phyloP scores from a whole-genome alignment of 139 green algal species.

The Chlorella sp. region DNA sequence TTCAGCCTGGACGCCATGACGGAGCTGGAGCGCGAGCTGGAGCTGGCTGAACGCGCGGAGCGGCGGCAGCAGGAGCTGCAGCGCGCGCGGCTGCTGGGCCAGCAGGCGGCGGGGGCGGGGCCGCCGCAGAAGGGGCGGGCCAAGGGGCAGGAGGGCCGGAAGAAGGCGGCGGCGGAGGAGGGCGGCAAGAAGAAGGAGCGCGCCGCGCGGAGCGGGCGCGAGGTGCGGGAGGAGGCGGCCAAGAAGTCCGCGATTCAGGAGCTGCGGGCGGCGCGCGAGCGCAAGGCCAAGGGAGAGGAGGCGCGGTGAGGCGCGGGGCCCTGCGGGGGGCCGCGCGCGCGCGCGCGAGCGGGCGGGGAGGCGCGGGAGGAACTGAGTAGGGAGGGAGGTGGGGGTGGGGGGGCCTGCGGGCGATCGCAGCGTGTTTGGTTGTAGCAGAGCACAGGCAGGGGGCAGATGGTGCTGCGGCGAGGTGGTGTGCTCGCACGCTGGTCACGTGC shows the following conservation, averaged over 20 bases:
- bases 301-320: slow-evolving; percentile 16
- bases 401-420: too few relatives aligned
- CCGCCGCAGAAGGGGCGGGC: not conserved
- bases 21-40: slow-evolving; percentile 72
- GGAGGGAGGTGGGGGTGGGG: too few relatives aligned
- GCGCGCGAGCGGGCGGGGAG: too few relatives aligned
- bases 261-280: slow-evolving; percentile 39
- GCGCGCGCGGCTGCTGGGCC: slow-evolving; percentile 27
- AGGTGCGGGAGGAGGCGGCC: slow-evolving; percentile 36
- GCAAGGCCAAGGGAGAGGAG: slow-evolving; percentile 24
- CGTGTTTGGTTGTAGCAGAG: too few relatives aligned
- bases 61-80: slow-evolving; percentile 37
- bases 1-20: slow-evolving; percentile 58
- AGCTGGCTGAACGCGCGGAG: slow-evolving; percentile 58
- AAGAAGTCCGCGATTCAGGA: slow-evolving; percentile 57
- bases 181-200: not conserved
- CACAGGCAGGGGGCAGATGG: too few relatives aligned
- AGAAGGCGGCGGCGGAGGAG: slow-evolving; percentile 5
- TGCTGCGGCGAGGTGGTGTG: too few relatives aligned
- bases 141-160: slow-evolving; percentile 4
- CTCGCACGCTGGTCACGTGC: too few relatives aligned
- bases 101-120: not conserved
- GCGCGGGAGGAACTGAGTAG: too few relatives aligned
- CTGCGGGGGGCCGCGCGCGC: too few relatives aligned
- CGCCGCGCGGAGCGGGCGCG: slow-evolving; percentile 1